phyloP scores from a whole-genome alignment of 1,284 basidiomycete genomes.

The Naganishia albida region DNA sequence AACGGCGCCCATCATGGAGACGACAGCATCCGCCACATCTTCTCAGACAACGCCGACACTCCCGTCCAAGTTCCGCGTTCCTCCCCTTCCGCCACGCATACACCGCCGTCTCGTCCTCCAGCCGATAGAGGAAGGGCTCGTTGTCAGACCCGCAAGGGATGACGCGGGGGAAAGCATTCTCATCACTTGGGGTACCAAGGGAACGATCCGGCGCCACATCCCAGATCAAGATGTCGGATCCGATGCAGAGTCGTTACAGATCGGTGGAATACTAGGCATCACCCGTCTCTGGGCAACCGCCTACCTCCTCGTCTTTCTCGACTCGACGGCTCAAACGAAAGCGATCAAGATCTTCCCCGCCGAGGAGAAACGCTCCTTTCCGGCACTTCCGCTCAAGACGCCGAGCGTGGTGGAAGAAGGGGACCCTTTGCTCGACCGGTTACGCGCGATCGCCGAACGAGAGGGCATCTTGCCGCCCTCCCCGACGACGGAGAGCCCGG shows the following conservation, averaged over 20 bases:
- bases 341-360: slow-evolving; percentile 31
- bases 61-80: slow-evolving; percentile 47
- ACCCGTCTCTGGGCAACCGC: slow-evolving; percentile 53
- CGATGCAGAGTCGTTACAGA: slow-evolving; percentile 35
- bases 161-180: slow-evolving; percentile 36
- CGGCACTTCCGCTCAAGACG: slow-evolving; percentile 24
- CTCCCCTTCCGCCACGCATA: slow-evolving; percentile 47
- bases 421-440: slow-evolving; percentile 24
- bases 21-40: background rate
- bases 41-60: slow-evolving; percentile 36
- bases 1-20: background rate
- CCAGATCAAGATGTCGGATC: slow-evolving; percentile 15
- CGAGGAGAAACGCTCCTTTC: slow-evolving; percentile 30
- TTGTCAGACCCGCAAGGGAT: slow-evolving; percentile 37
- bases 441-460: slow-evolving; percentile 30
- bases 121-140: slow-evolving; percentile 39
- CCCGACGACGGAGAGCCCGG: background rate
- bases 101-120: slow-evolving; percentile 43
- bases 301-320: slow-evolving; percentile 51
- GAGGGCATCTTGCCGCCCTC: slow-evolving; percentile 20
- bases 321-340: slow-evolving; percentile 29
- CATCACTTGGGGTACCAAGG: slow-evolving; percentile 48
- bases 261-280: slow-evolving; percentile 51
- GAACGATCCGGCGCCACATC: slow-evolving; percentile 38
- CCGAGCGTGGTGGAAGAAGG: slow-evolving; percentile 27